phyloP scores from a whole-genome alignment of 2,329 filamentous ascomycete species.

The Arthrobotrys sphaeroides region DNA sequence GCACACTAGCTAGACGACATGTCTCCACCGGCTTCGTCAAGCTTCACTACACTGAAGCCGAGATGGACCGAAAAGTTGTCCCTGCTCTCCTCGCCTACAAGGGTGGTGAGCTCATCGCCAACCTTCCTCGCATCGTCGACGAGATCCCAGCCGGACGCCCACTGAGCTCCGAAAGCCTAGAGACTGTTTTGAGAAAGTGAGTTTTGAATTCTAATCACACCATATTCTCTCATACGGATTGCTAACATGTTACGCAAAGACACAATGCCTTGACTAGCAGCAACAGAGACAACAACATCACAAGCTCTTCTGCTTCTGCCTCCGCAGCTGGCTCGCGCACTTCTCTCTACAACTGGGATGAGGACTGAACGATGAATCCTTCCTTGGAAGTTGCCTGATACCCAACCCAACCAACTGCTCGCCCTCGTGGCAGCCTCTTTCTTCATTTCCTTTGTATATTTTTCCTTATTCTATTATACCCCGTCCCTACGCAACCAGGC shows the following conservation, averaged over 20 bases:
- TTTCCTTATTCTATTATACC: constrained; percentile 27
- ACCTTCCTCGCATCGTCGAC: constrained; percentile 84
- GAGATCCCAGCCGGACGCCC: constrained; percentile 75
- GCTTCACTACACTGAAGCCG: constrained; percentile 88
- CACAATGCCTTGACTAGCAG: constrained; percentile 43
- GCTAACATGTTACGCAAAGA: constrained; percentile 35
- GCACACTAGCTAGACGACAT: constrained; percentile 76
- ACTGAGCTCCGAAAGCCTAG: constrained; percentile 67
- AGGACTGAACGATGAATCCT: constrained; percentile 32
- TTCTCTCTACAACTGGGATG: constrained; percentile 54
- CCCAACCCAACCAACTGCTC: not conserved
- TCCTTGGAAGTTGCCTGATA: not conserved
- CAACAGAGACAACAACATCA: constrained; percentile 34
- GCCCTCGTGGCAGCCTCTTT: not conserved
- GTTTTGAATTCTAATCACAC: constrained; percentile 56
- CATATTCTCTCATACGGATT: not conserved
- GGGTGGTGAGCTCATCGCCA: constrained; percentile 88
- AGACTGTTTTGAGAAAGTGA: constrained; percentile 68
- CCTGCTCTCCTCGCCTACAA: constrained; percentile 90
- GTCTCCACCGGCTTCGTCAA: constrained; percentile 84
- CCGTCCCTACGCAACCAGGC: not conserved
- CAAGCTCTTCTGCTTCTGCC: constrained; percentile 22
- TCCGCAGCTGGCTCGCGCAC: constrained; percentile 42
- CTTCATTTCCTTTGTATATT: constrained; percentile 53
- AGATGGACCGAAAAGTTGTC: constrained; percentile 88